Conservation (phyloP, 305 asterid genomes). For the Lippia alba region DNA sequence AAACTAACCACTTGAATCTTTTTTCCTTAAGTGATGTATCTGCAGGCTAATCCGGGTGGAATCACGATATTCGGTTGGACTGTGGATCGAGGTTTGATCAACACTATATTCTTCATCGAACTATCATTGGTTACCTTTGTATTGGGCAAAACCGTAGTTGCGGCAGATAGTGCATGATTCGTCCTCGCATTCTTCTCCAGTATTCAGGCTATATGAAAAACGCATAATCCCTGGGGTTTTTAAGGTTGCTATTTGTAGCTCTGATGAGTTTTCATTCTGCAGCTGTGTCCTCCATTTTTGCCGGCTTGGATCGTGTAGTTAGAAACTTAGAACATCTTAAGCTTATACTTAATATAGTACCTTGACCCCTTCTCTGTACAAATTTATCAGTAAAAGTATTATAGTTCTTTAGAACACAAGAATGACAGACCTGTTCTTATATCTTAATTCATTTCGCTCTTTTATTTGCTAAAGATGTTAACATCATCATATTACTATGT, state of each 20-base stretch:
- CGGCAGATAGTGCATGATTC: conserved; percentile 35
- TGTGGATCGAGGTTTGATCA: conserved; percentile 79
- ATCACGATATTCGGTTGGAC: conserved; percentile 87
- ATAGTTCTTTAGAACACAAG: too few relatives aligned
- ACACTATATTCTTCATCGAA: conserved; percentile 77
- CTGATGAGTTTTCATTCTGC: conserved; percentile 9
- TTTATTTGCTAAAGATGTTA: too few relatives aligned
- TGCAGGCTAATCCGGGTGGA: conserved; percentile 88
- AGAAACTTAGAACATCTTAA: too few relatives aligned
- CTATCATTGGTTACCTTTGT: conserved; percentile 72
- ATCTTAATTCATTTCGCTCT: too few relatives aligned
- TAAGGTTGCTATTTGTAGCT: background rate
- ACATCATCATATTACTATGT: too few relatives aligned
- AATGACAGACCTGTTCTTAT: too few relatives aligned
- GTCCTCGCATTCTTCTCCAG: background rate
- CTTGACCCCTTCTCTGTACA: too few relatives aligned
- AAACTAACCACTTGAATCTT: conserved; percentile 11
- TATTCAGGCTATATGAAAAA: background rate
- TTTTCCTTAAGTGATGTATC: conserved; percentile 67
- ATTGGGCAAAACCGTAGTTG: conserved; percentile 68
- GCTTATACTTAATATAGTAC: too few relatives aligned
- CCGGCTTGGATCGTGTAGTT: too few relatives aligned
- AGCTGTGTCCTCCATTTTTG: background rate
- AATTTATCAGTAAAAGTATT: too few relatives aligned
- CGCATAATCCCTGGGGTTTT: background rate